These are phyloP conservation scores for Papilionanthe hybrid DNA, from an alignment of 116 monocot species.

Conservation along the genomic window DNA sequence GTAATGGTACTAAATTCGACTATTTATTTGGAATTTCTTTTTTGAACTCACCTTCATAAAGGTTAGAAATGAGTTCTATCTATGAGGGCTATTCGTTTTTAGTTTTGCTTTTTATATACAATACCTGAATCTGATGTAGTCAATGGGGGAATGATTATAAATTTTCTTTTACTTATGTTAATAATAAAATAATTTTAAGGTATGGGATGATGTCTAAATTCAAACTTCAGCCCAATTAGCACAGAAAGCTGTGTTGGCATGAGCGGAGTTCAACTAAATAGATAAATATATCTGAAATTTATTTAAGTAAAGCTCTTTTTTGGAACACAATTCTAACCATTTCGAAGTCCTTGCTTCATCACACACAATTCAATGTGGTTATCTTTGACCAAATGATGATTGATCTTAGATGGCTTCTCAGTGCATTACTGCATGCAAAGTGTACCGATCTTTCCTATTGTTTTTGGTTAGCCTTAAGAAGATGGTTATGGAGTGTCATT, in stretches of 20 bases:
- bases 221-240: background rate
- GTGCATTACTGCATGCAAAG: background rate
- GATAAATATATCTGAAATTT: background rate
- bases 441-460: background rate
- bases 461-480: background rate
- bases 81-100: no score
- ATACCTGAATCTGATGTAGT: no score
- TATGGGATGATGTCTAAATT: no score
- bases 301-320: background rate
- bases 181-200: no score
- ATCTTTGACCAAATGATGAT: background rate
- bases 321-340: background rate
- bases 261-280: background rate
- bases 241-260: background rate
- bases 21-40: background rate
- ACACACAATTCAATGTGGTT: background rate
- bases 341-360: background rate
- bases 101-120: no score
- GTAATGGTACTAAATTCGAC: background rate
- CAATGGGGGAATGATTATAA: no score
- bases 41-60: no score
- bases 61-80: no score
- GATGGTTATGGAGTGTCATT: background rate
- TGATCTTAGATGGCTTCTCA: background rate
- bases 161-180: no score